Evolutionary conservation across 1,284 basidiomycete species (phyloP).

Genomic region (Macrocystidia cucumis): DNA sequence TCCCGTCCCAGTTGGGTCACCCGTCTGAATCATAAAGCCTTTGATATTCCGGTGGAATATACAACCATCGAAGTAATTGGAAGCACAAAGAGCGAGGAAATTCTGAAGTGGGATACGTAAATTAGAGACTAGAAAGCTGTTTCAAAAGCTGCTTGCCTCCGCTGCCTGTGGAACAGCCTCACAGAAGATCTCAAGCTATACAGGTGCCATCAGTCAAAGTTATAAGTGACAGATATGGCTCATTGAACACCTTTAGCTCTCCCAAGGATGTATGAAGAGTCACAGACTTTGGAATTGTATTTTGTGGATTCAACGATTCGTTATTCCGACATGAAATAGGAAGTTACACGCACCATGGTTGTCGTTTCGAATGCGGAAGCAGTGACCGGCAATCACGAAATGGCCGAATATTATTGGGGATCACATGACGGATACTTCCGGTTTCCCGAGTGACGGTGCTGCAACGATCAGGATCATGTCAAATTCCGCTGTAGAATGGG

Average conservation of each 20-base stretch:
- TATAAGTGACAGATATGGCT: conserved; percentile 2
- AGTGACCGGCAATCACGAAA: no score
- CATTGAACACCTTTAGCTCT: conserved; percentile 75
- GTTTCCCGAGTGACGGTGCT: no score
- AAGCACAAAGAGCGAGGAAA: conserved; percentile 90
- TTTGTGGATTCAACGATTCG: no score
- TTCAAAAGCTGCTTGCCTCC: conserved; percentile 48
- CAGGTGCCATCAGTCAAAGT: conserved; percentile 4
- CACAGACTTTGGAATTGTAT: conserved; percentile 68
- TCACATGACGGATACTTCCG: no score
- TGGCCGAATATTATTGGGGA: no score
- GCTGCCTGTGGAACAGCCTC: conserved; percentile 92
- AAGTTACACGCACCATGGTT: no score
- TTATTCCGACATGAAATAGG: no score
- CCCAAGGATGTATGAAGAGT: conserved; percentile 92
- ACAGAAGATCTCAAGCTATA: conserved; percentile 93
- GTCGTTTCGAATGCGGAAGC: no score
- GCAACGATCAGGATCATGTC: no score
- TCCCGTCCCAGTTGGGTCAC: conserved; percentile 76
- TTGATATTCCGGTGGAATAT: conserved; percentile 94
- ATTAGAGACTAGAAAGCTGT: conserved; percentile 7
- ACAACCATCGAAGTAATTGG: conserved; percentile 81
- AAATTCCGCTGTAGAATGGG: no score
- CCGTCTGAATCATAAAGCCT: conserved; percentile 94
- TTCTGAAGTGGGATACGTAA: conserved; percentile 47